Percentiles rank a stretch among this genome's conserved stretches.
phyloP scores from a whole-genome alignment of 805 yeast genomes.

The Starmera amethionina region DNA sequence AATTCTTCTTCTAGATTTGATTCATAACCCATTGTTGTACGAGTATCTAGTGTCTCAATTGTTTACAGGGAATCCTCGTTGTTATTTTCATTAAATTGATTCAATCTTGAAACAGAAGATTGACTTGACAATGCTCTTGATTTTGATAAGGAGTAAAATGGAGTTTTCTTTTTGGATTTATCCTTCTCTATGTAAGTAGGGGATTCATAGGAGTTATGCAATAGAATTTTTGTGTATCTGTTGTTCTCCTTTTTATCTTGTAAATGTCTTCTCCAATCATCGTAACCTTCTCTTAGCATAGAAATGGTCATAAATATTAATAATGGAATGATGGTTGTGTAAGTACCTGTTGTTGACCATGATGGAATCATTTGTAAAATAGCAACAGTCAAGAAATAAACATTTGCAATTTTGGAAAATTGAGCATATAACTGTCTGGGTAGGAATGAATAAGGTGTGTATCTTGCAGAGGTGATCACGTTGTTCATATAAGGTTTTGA shows the following conservation, averaged over 20 bases:
- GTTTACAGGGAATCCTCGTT: background rate
- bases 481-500: constrained; percentile 54
- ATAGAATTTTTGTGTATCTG: constrained; percentile 33
- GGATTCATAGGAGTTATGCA: constrained; percentile 12
- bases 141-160: constrained; percentile 4
- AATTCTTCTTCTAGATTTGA: constrained; percentile 1
- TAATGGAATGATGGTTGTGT: constrained; percentile 87
- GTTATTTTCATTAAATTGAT: constrained; percentile 2
- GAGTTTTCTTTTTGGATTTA: background rate
- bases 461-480: constrained; percentile 76
- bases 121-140: constrained; percentile 1
- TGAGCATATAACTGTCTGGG: constrained; percentile 89
- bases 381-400: constrained; percentile 83
- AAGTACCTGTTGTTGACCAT: constrained; percentile 96
- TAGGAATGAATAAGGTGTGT: constrained; percentile 67
- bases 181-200: constrained; percentile 1
- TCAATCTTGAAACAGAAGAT: constrained; percentile 8
- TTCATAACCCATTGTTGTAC: background rate
- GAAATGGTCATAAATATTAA: constrained; percentile 81
- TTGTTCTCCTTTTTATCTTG: constrained; percentile 82
- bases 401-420: constrained; percentile 85
- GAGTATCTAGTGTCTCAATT: background rate
- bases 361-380: constrained; percentile 92
- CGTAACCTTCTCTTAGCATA: constrained; percentile 87
- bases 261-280: constrained; percentile 80